Evolutionary conservation across 208 protist species (phyloP).

Genomic region (Jaenimonas drosophilae): DNA sequence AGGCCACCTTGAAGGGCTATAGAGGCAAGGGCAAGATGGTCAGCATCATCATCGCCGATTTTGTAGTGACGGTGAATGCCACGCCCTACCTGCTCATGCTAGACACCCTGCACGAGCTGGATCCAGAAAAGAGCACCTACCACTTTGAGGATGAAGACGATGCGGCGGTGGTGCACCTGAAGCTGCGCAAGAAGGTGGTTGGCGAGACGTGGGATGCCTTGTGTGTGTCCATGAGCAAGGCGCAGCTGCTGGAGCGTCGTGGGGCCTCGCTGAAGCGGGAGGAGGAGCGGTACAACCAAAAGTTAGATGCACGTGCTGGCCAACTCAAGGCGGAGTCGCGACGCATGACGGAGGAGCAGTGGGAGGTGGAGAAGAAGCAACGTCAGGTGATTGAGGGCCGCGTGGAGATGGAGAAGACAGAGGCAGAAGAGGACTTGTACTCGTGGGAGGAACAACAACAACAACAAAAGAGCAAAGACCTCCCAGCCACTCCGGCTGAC

Average conservation of each 20-base stretch:
- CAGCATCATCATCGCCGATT: constrained; percentile 74
- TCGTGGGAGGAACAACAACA: constrained; percentile 48
- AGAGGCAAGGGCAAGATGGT: constrained; percentile 69
- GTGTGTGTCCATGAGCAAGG: constrained; percentile 44
- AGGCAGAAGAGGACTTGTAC: constrained; percentile 61
- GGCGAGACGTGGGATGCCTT: constrained; percentile 48
- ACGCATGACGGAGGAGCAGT: constrained; percentile 82
- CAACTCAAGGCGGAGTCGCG: constrained; percentile 75
- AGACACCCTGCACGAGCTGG: constrained; percentile 74
- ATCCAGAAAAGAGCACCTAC: constrained; percentile 34
- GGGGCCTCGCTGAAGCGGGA: constrained; percentile 44
- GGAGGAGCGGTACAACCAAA: constrained; percentile 61
- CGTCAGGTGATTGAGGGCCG: constrained; percentile 67
- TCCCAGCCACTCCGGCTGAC: constrained; percentile 10
- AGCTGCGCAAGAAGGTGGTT: constrained; percentile 44
- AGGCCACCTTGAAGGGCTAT: constrained; percentile 63
- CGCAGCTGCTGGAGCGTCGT: constrained; percentile 47
- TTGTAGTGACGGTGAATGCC: constrained; percentile 83
- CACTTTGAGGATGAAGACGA: constrained; percentile 29
- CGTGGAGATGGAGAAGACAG: constrained; percentile 45
- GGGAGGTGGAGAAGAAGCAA: constrained; percentile 82
- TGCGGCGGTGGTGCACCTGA: constrained; percentile 33
- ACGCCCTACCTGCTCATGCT: constrained; percentile 76
- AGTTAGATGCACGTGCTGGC: constrained; percentile 44
- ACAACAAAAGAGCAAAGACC: background rate